A percentile compares a stretch with the other conserved stretches of the same genome.
These are phyloP conservation scores for Umbelopsis isabellina DNA, from an alignment of 192 early-diverging fungal species.

Conservation along the genomic window DNA sequence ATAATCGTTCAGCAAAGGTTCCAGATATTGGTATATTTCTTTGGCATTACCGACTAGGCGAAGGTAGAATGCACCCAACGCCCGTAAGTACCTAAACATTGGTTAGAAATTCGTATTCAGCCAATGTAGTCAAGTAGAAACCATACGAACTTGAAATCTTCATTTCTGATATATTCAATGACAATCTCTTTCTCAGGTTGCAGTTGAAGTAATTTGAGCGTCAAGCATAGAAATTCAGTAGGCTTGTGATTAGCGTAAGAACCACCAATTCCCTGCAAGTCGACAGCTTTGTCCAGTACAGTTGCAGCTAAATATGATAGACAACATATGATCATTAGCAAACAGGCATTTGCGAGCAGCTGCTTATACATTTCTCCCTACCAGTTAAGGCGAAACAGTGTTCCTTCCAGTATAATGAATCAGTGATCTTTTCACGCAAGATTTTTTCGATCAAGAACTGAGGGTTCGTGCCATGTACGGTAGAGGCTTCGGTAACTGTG, in stretches of 20 bases:
- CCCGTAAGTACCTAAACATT: constrained; percentile 72
- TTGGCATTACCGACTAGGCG: constrained; percentile 75
- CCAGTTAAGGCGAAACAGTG: constrained; percentile 91
- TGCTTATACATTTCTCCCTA: constrained; percentile 25
- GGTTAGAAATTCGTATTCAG: background rate
- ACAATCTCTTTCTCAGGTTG: constrained; percentile 91
- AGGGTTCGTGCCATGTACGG: constrained; percentile 89
- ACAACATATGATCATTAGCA: background rate
- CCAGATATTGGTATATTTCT: constrained; percentile 85
- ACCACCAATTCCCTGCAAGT: constrained; percentile 76
- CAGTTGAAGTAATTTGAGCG: constrained; percentile 89
- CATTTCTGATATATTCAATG: constrained; percentile 76
- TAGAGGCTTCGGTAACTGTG: constrained; percentile 68
- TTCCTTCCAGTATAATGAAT: constrained; percentile 96
- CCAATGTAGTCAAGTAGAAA: background rate
- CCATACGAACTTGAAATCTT: constrained; percentile 73
- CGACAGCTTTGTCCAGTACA: constrained; percentile 87
- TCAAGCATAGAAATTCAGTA: constrained; percentile 88
- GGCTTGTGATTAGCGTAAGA: constrained; percentile 86
- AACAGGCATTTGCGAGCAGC: too few species aligned
- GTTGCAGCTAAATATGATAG: constrained; percentile 63
- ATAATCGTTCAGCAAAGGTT: constrained; percentile 85
- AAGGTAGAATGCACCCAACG: constrained; percentile 88
- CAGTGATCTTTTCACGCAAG: constrained; percentile 86
- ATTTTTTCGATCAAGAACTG: constrained; percentile 96